Evolutionary conservation across 257 asterid genomes (phyloP).

Genomic region (Hygrophila difformis): DNA sequence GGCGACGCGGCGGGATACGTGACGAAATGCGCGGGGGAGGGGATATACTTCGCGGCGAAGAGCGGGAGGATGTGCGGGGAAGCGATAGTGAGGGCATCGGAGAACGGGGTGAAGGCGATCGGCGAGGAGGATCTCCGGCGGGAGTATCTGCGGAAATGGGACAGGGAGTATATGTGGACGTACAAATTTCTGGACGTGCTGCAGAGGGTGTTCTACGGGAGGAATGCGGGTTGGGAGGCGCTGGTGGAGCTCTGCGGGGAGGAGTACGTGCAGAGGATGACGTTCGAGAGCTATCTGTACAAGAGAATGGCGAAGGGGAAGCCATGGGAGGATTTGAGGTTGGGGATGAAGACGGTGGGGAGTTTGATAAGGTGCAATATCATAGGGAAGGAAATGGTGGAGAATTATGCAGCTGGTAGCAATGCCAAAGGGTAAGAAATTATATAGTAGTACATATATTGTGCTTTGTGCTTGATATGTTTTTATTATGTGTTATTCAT

Average conservation of each 20-base stretch:
- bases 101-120: slow-evolving; percentile 51
- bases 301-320: slow-evolving; percentile 61
- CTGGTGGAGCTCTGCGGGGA: slow-evolving; percentile 79
- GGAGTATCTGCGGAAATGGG: slow-evolving; percentile 78
- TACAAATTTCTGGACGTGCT: slow-evolving; percentile 56
- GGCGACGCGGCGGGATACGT: slow-evolving; percentile 87
- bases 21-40: slow-evolving; percentile 82
- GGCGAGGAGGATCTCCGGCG: slow-evolving; percentile 54
- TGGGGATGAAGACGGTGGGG: slow-evolving; percentile 51
- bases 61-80: slow-evolving; percentile 83
- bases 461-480: slow-evolving; percentile 6
- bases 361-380: slow-evolving; percentile 58
- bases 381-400: slow-evolving; percentile 37
- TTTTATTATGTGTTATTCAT: too few relatives aligned
- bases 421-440: too few relatives aligned
- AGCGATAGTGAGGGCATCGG: slow-evolving; percentile 58
- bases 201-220: slow-evolving; percentile 69
- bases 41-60: slow-evolving; percentile 75
- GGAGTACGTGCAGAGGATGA: slow-evolving; percentile 77
- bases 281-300: slow-evolving; percentile 77
- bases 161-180: slow-evolving; percentile 52
- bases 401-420: too few relatives aligned
- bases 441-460: too few relatives aligned
- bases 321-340: slow-evolving; percentile 42
- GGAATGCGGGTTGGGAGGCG: slow-evolving; percentile 73